Evolutionary conservation across 2,329 filamentous ascomycete species (phyloP).

Genomic region (Microdochium trichocladiopsis): DNA sequence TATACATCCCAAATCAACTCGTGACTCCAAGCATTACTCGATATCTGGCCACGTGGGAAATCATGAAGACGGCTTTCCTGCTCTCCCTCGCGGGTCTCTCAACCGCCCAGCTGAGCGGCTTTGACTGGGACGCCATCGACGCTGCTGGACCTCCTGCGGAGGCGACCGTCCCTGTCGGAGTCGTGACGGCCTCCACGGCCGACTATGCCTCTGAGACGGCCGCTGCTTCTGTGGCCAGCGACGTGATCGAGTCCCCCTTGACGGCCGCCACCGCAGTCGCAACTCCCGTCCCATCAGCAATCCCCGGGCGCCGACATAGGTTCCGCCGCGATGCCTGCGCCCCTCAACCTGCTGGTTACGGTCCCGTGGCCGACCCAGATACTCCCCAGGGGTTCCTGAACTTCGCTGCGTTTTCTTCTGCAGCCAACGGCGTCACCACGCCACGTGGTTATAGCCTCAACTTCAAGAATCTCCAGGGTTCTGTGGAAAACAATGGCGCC

Average conservation of each 20-base stretch:
- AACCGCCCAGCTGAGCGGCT: slow-evolving; percentile 1
- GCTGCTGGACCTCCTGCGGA: slow-evolving; percentile 1
- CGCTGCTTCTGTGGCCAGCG: slow-evolving; percentile 1
- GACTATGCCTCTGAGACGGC: not conserved
- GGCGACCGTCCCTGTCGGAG: slow-evolving; percentile 1
- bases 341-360: slow-evolving; percentile 18
- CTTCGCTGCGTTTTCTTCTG: slow-evolving; percentile 1
- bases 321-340: slow-evolving; percentile 27
- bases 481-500: slow-evolving; percentile 9
- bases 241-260: slow-evolving; percentile 5
- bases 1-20: not conserved
- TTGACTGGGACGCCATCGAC: slow-evolving; percentile 4
- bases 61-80: slow-evolving; percentile 1
- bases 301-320: slow-evolving; percentile 25
- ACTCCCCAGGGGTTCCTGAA: slow-evolving; percentile 3
- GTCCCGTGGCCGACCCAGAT: slow-evolving; percentile 2
- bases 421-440: slow-evolving; percentile 6
- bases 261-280: slow-evolving; percentile 16
- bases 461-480: slow-evolving; percentile 14
- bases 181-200: not conserved
- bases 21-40: not conserved
- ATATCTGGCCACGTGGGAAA: too few species aligned
- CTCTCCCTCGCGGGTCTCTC: slow-evolving; percentile 6
- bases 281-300: slow-evolving; percentile 19
- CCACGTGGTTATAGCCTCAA: slow-evolving; percentile 17